These are phyloP conservation scores for Cercospora sojina DNA, from an alignment of 2,329 filamentous ascomycete genomes.

Conservation along the genomic window DNA sequence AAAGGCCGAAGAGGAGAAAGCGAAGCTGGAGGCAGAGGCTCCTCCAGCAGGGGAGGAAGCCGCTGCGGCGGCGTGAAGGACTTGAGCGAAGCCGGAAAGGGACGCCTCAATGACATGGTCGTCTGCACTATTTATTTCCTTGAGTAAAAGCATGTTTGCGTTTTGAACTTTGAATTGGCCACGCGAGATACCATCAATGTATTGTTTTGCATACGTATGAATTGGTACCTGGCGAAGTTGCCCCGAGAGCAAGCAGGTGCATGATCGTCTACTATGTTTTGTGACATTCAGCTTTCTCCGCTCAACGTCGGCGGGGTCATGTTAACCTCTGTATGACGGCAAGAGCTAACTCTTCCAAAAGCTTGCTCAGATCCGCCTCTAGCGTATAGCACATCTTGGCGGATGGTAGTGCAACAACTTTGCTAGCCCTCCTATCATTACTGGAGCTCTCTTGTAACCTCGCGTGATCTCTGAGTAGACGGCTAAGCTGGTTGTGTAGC, in stretches of 20 bases:
- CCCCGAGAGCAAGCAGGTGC: not conserved
- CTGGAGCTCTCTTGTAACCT: not conserved
- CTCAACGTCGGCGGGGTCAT: not conserved
- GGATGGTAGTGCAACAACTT: not conserved
- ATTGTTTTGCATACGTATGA: not conserved
- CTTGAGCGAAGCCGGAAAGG: not conserved
- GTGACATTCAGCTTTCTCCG: not conserved
- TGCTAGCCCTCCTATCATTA: not conserved
- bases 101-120: not conserved
- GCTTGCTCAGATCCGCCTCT: not conserved
- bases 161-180: not conserved
- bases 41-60: not conserved
- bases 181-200: not conserved
- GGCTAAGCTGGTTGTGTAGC: not conserved
- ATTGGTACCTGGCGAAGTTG: not conserved
- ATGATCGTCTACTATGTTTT: not conserved
- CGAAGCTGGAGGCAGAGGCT: constrained; percentile 6
- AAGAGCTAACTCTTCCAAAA: not conserved
- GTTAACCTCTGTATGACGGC: not conserved
- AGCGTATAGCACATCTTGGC: not conserved
- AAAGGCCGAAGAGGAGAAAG: constrained; percentile 14
- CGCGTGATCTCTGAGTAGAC: not conserved
- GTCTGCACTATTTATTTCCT: not conserved
- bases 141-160: not conserved
- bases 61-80: not conserved